phyloP scores from a whole-genome alignment of 2,329 filamentous ascomycete genomes.

The Knoxdaviesia capensis region DNA sequence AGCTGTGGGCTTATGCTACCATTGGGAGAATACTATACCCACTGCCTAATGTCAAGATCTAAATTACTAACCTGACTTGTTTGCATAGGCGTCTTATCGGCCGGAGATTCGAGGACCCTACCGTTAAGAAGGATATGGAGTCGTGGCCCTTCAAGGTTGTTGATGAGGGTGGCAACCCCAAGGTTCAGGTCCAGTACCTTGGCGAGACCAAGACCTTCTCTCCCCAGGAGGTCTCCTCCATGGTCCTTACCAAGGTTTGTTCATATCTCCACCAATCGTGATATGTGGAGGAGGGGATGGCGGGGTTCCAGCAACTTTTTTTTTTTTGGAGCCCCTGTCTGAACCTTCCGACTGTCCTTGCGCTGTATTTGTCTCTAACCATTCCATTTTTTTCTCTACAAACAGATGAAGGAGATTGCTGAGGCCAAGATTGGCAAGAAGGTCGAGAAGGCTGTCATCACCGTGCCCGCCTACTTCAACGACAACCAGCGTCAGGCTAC shows the following conservation, averaged over 20 bases:
- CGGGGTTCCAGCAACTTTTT: slow-evolving; percentile 2
- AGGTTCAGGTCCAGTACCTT: slow-evolving; percentile 91
- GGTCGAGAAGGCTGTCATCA: slow-evolving; percentile 97
- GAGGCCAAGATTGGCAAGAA: slow-evolving; percentile 97
- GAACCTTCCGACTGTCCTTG: too few species aligned
- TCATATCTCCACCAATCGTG: slow-evolving; percentile 1
- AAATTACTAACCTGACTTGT: too few species aligned
- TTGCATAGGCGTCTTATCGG: slow-evolving; percentile 96
- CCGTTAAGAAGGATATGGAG: slow-evolving; percentile 97
- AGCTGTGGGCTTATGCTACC: neutral
- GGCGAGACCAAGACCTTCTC: slow-evolving; percentile 91
- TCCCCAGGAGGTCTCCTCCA: slow-evolving; percentile 95
- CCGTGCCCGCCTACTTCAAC: slow-evolving; percentile 99
- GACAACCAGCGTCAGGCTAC: slow-evolving; percentile 99
- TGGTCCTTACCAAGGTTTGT: slow-evolving; percentile 89
- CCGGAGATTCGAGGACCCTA: slow-evolving; percentile 82
- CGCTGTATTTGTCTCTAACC: neutral
- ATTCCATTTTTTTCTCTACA: slow-evolving; percentile 1
- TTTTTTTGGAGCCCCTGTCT: slow-evolving; percentile 1
- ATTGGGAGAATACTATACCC: neutral
- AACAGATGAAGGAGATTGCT: slow-evolving; percentile 96
- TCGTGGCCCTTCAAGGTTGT: slow-evolving; percentile 99
- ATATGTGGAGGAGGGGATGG: too few species aligned
- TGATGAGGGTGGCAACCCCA: slow-evolving; percentile 70
- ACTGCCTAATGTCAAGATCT: neutral